Base-by-base conservation (phyloP, 805 yeast genomes). In the Myxozyma lipomycoides region DNA sequence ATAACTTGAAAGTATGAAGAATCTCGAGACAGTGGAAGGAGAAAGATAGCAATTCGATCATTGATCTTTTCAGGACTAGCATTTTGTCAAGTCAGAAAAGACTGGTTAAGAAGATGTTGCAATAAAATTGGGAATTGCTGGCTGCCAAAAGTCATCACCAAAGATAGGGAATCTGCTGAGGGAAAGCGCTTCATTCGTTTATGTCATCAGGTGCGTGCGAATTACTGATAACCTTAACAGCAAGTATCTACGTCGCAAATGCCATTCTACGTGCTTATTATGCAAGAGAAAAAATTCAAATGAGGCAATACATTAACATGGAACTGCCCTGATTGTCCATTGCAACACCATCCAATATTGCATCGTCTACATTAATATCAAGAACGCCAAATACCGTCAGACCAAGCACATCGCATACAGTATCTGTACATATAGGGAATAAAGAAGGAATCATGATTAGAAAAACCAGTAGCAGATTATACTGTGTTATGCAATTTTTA, bases 381-480 rank as follows among this genome's bases (percentile, higher is more conserved):
- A 73, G 73, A 2, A 45, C 66, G 48, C 70, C 69, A 5, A 73
- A 71, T 50, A 45, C 67, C 0, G 75, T 75, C 12, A 61, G 75
- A 3, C 71, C 67, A 51, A 74, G 75, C 6, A 67, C 73, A 3
- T 70, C 71, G 0, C 75, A 71, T 53, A 73, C 0, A 63, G 71
- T 10, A 72, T 71, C 28, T 66, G 68, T 35, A 75, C 75, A 3
- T 71, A 71, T 56, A 71, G 71, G 58, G 70, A 71, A 1, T 71
- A 61, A 60, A 18, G 72, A 68, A 35, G 70, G 69, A 19, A 66
- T 71, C 26, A 67, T 71, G 70, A 65, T 71, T 41, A 73, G 75
- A 10, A 73, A 73, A 18, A 75, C 74, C 1, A 71, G 71, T 52
- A 74, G 71, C 56, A 65, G 64, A 40, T 60, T 70, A 41, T 70